A percentile compares a stretch with the other conserved stretches of the same genome.
Conservation (phyloP, 2,329 filamentous ascomycete genomes). For the Alternaria longipes region DNA sequence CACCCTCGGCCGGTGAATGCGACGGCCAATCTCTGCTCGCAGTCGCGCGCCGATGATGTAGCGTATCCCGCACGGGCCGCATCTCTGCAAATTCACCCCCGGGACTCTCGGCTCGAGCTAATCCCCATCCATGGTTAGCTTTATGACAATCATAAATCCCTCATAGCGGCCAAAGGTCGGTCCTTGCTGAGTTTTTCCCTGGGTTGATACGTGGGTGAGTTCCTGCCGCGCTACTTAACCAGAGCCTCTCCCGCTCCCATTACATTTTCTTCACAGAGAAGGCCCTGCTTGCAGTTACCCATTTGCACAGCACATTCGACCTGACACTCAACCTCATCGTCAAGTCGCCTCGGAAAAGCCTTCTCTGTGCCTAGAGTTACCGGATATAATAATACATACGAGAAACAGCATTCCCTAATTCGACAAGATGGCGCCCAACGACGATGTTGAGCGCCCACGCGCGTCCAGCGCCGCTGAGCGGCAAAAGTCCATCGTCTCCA, state of each 20-base stretch:
- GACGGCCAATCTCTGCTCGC: constrained; percentile 23
- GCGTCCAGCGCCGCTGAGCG: constrained; percentile 42
- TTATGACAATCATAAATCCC: constrained; percentile 26
- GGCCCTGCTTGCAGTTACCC: constrained; percentile 40
- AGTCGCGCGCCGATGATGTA: constrained; percentile 23
- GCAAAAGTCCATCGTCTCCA: constrained; percentile 47
- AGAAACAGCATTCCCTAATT: constrained; percentile 33
- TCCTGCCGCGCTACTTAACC: constrained; percentile 31
- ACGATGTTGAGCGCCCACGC: constrained; percentile 49
- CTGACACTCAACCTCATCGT: constrained; percentile 26
- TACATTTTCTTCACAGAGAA: constrained; percentile 37
- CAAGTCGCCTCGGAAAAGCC: constrained; percentile 36
- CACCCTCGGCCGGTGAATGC: constrained; percentile 22
- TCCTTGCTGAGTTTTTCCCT: constrained; percentile 41
- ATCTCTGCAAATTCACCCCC: constrained; percentile 23
- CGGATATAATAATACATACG: constrained; percentile 28
- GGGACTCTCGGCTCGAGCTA: constrained; percentile 25
- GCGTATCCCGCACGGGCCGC: constrained; percentile 21
- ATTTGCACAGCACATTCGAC: constrained; percentile 39
- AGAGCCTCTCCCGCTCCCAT: constrained; percentile 32
- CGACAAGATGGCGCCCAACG: constrained; percentile 36
- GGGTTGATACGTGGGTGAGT: constrained; percentile 23
- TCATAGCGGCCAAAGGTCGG: constrained; percentile 29
- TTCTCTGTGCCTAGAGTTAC: constrained; percentile 37
- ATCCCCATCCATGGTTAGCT: constrained; percentile 23